Conservation (phyloP, 2,329 filamentous ascomycete genomes). For the Fusarium sp. region DNA sequence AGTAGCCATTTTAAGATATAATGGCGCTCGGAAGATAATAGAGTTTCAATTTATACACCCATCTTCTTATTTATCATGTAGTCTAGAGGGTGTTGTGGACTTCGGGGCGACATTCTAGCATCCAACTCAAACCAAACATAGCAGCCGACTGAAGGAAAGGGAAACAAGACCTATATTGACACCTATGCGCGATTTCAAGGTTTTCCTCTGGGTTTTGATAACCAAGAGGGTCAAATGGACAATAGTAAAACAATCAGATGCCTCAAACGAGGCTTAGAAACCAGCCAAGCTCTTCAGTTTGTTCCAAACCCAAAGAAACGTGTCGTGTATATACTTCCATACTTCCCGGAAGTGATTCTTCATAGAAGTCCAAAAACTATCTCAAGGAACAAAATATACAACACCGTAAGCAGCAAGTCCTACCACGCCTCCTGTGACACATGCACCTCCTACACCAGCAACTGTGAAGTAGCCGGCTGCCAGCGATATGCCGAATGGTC, state of each 20-base stretch:
- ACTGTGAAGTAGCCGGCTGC: not conserved
- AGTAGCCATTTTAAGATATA: too few relatives aligned
- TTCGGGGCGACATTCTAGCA: not conserved
- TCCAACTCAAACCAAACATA: not conserved
- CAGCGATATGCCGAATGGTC: not conserved
- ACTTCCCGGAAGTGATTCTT: not conserved
- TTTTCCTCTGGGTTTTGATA: not conserved
- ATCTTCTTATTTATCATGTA: not conserved
- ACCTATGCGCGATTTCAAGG: not conserved
- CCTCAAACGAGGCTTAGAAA: not conserved
- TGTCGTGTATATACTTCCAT: not conserved
- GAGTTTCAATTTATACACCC: not conserved
- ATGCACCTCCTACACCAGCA: not conserved
- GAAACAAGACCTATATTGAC: not conserved
- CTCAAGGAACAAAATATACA: conserved; percentile 1
- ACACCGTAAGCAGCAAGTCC: not conserved
- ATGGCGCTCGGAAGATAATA: not conserved
- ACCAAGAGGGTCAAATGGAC: not conserved
- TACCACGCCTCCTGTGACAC: not conserved
- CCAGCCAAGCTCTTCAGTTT: not conserved
- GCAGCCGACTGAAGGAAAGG: not conserved
- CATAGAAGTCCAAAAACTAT: not conserved
- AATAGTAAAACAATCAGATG: not conserved
- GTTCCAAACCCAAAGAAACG: not conserved
- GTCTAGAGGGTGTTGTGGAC: not conserved